phyloP scores from a whole-genome alignment of 305 asterid genomes.

The Nicotiana rustica region DNA sequence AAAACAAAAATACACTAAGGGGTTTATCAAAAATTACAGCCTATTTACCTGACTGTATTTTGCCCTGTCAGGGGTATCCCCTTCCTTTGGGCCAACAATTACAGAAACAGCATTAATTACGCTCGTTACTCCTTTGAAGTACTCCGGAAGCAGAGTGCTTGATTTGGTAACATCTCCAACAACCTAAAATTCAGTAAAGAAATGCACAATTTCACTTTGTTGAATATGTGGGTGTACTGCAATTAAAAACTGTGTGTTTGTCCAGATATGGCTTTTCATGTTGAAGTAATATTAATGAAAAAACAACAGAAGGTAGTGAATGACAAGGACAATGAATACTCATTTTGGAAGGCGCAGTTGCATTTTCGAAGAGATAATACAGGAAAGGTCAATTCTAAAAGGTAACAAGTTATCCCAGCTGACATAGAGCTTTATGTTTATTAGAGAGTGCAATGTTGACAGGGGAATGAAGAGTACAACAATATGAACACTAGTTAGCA shows the following conservation, averaged over 20 bases:
- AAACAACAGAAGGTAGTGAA: not conserved
- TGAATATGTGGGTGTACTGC: slow-evolving; percentile 18
- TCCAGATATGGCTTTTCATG: not conserved
- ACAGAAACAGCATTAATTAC: slow-evolving; percentile 89
- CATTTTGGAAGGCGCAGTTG: not conserved
- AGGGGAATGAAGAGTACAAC: not conserved
- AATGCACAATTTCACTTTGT: slow-evolving; percentile 15
- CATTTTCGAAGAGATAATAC: not conserved
- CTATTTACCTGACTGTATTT: slow-evolving; percentile 85
- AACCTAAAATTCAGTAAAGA: slow-evolving; percentile 52
- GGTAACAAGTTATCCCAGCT: not conserved
- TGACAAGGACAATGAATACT: not conserved
- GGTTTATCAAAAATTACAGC: not conserved
- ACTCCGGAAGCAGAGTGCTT: slow-evolving; percentile 76
- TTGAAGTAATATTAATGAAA: not conserved
- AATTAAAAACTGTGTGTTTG: not conserved
- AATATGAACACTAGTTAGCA: not conserved
- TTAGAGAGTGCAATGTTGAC: not conserved
- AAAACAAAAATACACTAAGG: not conserved
- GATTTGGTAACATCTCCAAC: slow-evolving; percentile 90
- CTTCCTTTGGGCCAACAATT: slow-evolving; percentile 99
- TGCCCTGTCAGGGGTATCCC: slow-evolving; percentile 96
- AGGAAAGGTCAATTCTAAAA: not conserved
- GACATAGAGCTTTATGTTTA: not conserved
- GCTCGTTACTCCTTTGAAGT: slow-evolving; percentile 78